Evolutionary conservation across 345 rosid species (phyloP).

Genomic region (Garcia nutans): DNA sequence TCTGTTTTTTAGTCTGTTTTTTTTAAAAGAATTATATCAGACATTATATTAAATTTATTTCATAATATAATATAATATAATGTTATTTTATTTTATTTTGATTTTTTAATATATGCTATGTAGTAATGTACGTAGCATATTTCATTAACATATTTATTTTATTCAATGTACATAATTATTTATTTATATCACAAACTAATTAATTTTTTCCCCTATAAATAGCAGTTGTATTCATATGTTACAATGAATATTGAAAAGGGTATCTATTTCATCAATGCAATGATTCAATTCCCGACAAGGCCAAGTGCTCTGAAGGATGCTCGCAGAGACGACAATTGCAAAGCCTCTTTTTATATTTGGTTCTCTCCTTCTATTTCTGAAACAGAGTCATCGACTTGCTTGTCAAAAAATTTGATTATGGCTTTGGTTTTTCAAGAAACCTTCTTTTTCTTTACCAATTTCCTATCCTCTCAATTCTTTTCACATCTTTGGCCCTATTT

Average conservation of each 20-base stretch:
- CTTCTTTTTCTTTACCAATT: not conserved
- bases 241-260: not conserved
- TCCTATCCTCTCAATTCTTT: constrained; percentile 11
- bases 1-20: too few relatives aligned
- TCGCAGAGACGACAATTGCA: not conserved
- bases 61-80: too few relatives aligned
- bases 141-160: too few relatives aligned
- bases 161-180: too few relatives aligned
- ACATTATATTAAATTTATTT: too few relatives aligned
- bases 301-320: constrained; percentile 27
- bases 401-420: constrained; percentile 5
- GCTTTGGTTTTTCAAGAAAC: constrained; percentile 9
- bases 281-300: constrained; percentile 23
- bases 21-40: too few relatives aligned
- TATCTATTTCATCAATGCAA: not conserved
- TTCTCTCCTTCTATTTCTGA: not conserved
- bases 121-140: too few relatives aligned
- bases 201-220: too few relatives aligned
- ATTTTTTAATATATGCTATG: too few relatives aligned
- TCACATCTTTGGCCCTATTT: constrained; percentile 26
- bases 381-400: not conserved
- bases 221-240: too few relatives aligned
- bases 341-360: not conserved
- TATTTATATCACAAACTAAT: too few relatives aligned
- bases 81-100: too few relatives aligned